Base-by-base conservation (phyloP, 2,329 filamentous ascomycete genomes). In the Diaporthe humulicola region DNA sequence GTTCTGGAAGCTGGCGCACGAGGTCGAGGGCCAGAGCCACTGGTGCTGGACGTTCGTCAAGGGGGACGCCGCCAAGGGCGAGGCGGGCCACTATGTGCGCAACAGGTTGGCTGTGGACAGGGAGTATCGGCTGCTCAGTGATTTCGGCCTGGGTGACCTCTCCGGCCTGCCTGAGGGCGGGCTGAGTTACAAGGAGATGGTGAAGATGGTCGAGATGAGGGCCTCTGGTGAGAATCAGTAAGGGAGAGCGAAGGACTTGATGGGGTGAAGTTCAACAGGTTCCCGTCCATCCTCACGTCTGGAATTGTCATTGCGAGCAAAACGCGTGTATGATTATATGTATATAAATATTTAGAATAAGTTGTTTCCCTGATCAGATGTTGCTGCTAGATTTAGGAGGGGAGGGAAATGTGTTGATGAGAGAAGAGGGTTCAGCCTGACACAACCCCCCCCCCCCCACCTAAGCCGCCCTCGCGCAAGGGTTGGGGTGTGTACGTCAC, bases 31-130 rank as follows among this genome's bases (percentile, higher is more conserved):
- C 28, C 73, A 74, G 67, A 67, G 48, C 7, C 58, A 72, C 42
- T 74, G 69, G 69, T 64, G 58, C 50, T 74, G 73, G 73, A 74
- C 58, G 15, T 72, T 72, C 28, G 38, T 72, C 50, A 67, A 60
- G 58, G 73, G 73, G 10, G 70, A 71, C 8, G 70, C 36, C 0
- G 42, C 30, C 8, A 58, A 36, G 30, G 73, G 73, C 8, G 30
- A 71, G 56, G 40, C 56, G 17, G 70, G 56, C 15, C n/a, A 42
- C 0, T 74, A 72, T 50, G 48, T 72, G n/a, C 19, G 69, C n/a
- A 40, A 38, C 33, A 45, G n/a, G 50, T 38, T 17, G n/a, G 14
- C 7, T 17, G 69, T 40, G 48, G 73, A 72, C 5, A 66, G 50
- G 58, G 73, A 71, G 48, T 74, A 57, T 30, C 52, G 57, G 38